Percentiles rank a stretch among this genome's conserved stretches.
phyloP scores from a whole-genome alignment of 2,329 filamentous ascomycete genomes.

The Hymenoscyphus scutula region DNA sequence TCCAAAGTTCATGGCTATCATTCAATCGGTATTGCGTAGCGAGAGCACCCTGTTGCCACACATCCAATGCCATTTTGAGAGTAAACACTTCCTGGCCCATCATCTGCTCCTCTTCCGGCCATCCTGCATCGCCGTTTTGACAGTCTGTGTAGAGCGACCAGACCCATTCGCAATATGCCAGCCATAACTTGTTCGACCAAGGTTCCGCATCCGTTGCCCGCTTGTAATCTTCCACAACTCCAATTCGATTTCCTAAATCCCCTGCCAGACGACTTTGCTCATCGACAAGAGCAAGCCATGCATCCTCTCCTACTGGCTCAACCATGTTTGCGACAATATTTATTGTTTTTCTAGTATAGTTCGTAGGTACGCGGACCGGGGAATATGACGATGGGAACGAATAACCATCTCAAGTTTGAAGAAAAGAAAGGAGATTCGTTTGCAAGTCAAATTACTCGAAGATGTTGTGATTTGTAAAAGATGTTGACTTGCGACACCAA shows the following conservation, averaged over 20 bases:
- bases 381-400: background rate
- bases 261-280: constrained; percentile 62
- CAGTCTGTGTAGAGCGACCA: constrained; percentile 67
- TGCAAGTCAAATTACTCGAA: background rate
- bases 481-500: background rate
- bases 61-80: constrained; percentile 61
- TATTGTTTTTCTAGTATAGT: background rate
- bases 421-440: background rate
- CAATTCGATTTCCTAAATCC: constrained; percentile 65
- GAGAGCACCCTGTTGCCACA: constrained; percentile 71
- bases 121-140: constrained; percentile 53
- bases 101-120: constrained; percentile 66
- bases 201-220: constrained; percentile 69
- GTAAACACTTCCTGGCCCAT: constrained; percentile 71
- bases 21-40: constrained; percentile 71
- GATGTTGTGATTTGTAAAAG: background rate
- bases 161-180: constrained; percentile 75
- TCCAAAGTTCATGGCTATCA: constrained; percentile 77
- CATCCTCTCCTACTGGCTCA: constrained; percentile 69
- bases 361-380: background rate
- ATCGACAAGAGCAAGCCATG: constrained; percentile 74
- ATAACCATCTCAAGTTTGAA: constrained; percentile 1
- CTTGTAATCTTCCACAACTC: constrained; percentile 69
- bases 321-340: constrained; percentile 25
- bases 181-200: constrained; percentile 71